Conservation (phyloP, 2,329 filamentous ascomycete genomes). For the Metarhizium sp. region DNA sequence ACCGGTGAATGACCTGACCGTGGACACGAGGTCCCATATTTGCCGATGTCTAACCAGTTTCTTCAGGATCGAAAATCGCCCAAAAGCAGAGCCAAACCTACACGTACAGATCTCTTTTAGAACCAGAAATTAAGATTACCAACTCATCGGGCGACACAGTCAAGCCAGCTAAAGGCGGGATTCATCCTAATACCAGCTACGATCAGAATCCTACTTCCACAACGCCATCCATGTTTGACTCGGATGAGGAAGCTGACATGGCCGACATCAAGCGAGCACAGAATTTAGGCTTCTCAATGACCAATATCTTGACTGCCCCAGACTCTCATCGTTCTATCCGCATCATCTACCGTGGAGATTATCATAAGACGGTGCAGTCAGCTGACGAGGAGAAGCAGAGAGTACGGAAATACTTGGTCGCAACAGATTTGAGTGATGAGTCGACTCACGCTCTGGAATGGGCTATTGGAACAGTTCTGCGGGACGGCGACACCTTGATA, state of each 20-base stretch:
- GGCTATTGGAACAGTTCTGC: slow-evolving; percentile 90
- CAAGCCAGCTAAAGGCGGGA: slow-evolving; percentile 43
- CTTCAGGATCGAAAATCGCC: slow-evolving; percentile 42
- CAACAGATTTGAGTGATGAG: slow-evolving; percentile 89
- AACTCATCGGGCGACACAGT: slow-evolving; percentile 52
- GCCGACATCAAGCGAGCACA: slow-evolving; percentile 83
- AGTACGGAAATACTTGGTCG: slow-evolving; percentile 86
- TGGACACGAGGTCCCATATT: neutral
- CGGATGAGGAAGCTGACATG: slow-evolving; percentile 77
- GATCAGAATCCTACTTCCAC: slow-evolving; percentile 55
- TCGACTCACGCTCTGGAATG: slow-evolving; percentile 93
- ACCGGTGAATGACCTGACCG: neutral
- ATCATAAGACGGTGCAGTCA: slow-evolving; percentile 62
- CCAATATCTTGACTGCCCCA: slow-evolving; percentile 65
- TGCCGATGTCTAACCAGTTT: neutral
- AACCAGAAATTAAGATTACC: slow-evolving; percentile 58
- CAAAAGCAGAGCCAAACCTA: slow-evolving; percentile 35
- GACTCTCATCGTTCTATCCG: slow-evolving; percentile 75
- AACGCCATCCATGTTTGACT: slow-evolving; percentile 55
- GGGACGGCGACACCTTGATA: slow-evolving; percentile 88
- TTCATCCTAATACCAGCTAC: slow-evolving; percentile 80
- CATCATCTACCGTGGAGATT: slow-evolving; percentile 86
- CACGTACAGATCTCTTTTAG: slow-evolving; percentile 55
- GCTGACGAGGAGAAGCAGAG: slow-evolving; percentile 70
- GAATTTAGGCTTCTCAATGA: slow-evolving; percentile 71